A percentile compares a stretch with the other conserved stretches of the same genome.
Evolutionary conservation across 2,329 filamentous ascomycete genomes (phyloP).

Genomic region (Ilyonectria destructans): DNA sequence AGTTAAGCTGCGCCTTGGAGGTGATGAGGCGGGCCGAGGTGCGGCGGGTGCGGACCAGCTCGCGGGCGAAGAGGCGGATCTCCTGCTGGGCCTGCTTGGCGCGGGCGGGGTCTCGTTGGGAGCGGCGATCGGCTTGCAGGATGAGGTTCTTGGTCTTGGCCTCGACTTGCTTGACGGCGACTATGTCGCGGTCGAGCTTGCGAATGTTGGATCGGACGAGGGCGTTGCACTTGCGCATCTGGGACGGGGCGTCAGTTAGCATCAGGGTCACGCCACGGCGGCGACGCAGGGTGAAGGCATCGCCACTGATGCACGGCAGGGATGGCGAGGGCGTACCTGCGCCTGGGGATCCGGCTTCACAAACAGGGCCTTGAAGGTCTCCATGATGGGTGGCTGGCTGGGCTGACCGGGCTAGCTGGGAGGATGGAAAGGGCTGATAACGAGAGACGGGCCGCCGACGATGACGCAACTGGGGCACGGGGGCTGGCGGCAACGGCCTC

Average conservation of each 20-base stretch:
- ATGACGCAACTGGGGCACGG: conserved; percentile 47
- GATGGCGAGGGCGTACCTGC: conserved; percentile 74
- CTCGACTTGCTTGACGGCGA: conserved; percentile 83
- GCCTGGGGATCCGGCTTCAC: conserved; percentile 93
- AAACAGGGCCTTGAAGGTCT: conserved; percentile 88
- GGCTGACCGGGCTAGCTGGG: conserved; percentile 13
- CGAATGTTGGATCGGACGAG: conserved; percentile 92
- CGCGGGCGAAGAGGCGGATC: conserved; percentile 89
- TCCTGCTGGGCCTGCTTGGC: conserved; percentile 86
- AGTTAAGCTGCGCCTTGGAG: conserved; percentile 91
- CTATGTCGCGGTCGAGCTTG: conserved; percentile 94
- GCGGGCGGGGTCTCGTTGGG: conserved; percentile 84
- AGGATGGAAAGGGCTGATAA: conserved; percentile 17
- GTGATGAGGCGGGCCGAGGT: conserved; percentile 83
- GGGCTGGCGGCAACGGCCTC: conserved; percentile 29
- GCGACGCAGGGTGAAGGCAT: conserved; percentile 4
- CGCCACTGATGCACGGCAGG: not conserved
- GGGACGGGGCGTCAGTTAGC: conserved; percentile 27
- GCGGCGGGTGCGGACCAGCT: conserved; percentile 87
- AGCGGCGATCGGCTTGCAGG: conserved; percentile 85
- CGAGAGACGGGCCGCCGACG: conserved; percentile 31
- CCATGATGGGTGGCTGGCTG: conserved; percentile 72
- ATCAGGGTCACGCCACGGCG: conserved; percentile 6
- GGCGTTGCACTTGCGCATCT: conserved; percentile 97
- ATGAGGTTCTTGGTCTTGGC: conserved; percentile 89